These are phyloP conservation scores for Pseudocercospora ulei DNA, from an alignment of 2,329 filamentous ascomycete species.

Conservation along the genomic window DNA sequence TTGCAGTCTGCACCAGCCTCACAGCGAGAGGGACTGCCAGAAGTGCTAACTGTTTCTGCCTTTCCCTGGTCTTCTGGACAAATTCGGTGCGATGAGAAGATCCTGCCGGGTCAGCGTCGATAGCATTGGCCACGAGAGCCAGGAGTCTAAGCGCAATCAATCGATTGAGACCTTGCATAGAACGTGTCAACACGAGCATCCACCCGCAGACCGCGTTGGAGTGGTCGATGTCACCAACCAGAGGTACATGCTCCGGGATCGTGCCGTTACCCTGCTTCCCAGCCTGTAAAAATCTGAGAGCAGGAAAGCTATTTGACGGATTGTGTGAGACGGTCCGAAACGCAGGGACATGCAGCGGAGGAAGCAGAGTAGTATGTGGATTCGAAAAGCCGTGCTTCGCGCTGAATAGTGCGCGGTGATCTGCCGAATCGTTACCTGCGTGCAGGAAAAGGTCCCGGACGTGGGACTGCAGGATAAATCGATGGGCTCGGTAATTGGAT, in stretches of 20 bases:
- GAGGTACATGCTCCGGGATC: constrained; percentile 12
- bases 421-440: constrained; percentile 18
- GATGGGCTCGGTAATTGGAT: constrained; percentile 67
- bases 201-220: constrained; percentile 43
- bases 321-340: constrained; percentile 30
- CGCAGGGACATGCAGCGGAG: constrained; percentile 38
- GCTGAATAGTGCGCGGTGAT: constrained; percentile 24
- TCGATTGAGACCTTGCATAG: constrained; percentile 36
- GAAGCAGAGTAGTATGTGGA: constrained; percentile 23
- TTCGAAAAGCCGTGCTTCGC: constrained; percentile 25
- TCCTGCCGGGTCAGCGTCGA: constrained; percentile 33
- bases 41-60: constrained; percentile 39
- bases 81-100: constrained; percentile 30
- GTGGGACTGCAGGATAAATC: constrained; percentile 45
- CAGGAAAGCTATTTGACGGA: constrained; percentile 39
- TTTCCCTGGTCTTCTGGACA: constrained; percentile 33
- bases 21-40: constrained; percentile 43
- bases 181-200: constrained; percentile 41
- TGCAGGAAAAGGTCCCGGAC: constrained; percentile 29
- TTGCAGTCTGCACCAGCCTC: constrained; percentile 40
- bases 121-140: constrained; percentile 32
- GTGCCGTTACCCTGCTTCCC: constrained; percentile 14
- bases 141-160: constrained; percentile 39
- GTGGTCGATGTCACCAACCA: constrained; percentile 35
- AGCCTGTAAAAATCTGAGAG: constrained; percentile 34